These are phyloP conservation scores for Hypoxylon intermedium DNA, from an alignment of 495 filamentous ascomycete species.

Conservation along the genomic window DNA sequence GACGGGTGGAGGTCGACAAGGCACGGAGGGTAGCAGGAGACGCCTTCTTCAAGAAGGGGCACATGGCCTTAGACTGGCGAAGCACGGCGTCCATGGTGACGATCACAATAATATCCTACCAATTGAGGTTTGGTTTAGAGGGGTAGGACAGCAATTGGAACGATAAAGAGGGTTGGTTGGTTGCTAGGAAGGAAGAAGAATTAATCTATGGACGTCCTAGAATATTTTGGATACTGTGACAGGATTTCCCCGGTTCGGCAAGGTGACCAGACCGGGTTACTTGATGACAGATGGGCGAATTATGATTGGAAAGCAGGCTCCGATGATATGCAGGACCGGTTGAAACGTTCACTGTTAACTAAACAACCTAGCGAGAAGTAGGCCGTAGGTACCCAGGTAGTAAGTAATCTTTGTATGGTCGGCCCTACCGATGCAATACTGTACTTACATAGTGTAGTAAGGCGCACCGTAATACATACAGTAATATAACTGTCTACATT, in stretches of 20 bases:
- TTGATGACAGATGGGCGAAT: slow-evolving; percentile 36
- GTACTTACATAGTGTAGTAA: too few species aligned
- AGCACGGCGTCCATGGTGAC: slow-evolving; percentile 87
- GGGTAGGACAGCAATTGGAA: slow-evolving; percentile 6
- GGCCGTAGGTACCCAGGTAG: not conserved
- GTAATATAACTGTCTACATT: too few species aligned
- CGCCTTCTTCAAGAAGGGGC: slow-evolving; percentile 94
- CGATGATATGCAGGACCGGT: slow-evolving; percentile 9
- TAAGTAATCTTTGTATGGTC: too few species aligned
- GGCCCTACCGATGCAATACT: too few species aligned
- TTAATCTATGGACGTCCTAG: slow-evolving; percentile 4
- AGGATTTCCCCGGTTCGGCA: slow-evolving; percentile 3
- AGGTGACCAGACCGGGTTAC: not conserved
- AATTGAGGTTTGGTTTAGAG: slow-evolving; percentile 7
- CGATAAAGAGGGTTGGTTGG: slow-evolving; percentile 11
- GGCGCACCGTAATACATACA: too few species aligned
- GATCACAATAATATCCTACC: slow-evolving; percentile 17
- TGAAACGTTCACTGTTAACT: too few species aligned
- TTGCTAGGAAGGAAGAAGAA: too few species aligned
- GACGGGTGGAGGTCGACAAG: slow-evolving; percentile 79
- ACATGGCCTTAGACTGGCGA: slow-evolving; percentile 92
- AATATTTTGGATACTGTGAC: not conserved
- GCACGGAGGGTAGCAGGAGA: slow-evolving; percentile 88
- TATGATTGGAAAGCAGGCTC: slow-evolving; percentile 29
- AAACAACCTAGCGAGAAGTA: slow-evolving; percentile 9